These are phyloP conservation scores for Nannochloropsis oceanica DNA, from an alignment of 108 stramenopile genomes.

Conservation along the genomic window DNA sequence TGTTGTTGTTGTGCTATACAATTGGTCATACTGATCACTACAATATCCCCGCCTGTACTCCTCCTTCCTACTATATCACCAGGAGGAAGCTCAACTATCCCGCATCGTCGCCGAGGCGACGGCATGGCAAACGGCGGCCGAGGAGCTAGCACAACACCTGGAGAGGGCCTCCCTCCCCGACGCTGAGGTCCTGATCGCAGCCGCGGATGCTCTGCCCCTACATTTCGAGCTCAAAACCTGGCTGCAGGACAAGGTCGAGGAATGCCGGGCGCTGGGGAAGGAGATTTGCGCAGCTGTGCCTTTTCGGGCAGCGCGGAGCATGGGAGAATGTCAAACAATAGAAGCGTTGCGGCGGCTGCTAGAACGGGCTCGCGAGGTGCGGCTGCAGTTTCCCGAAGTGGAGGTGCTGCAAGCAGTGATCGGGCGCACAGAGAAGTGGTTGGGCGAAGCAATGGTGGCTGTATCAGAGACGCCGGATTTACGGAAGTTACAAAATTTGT, in stretches of 20 bases:
- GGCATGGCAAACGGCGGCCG: not conserved
- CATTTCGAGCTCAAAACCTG: not conserved
- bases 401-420: not conserved
- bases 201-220: not conserved
- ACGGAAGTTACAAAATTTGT: slow-evolving; percentile 6
- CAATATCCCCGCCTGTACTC: too few relatives aligned
- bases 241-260: not conserved
- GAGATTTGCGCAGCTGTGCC: not conserved
- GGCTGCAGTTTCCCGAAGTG: not conserved
- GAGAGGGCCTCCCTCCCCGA: not conserved
- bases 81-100: not conserved
- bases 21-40: too few relatives aligned
- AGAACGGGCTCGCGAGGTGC: not conserved
- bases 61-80: not conserved
- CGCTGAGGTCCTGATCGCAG: not conserved
- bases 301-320: not conserved
- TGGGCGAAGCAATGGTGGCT: not conserved
- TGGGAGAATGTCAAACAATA: not conserved
- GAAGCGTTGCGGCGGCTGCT: not conserved
- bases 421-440: not conserved
- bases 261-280: not conserved
- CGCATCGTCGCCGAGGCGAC: not conserved
- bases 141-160: not conserved
- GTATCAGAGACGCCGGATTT: not conserved
- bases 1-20: too few relatives aligned